Conservation (phyloP, 371 early-diverging fungal species). For the Haplosporangium sp. region DNA sequence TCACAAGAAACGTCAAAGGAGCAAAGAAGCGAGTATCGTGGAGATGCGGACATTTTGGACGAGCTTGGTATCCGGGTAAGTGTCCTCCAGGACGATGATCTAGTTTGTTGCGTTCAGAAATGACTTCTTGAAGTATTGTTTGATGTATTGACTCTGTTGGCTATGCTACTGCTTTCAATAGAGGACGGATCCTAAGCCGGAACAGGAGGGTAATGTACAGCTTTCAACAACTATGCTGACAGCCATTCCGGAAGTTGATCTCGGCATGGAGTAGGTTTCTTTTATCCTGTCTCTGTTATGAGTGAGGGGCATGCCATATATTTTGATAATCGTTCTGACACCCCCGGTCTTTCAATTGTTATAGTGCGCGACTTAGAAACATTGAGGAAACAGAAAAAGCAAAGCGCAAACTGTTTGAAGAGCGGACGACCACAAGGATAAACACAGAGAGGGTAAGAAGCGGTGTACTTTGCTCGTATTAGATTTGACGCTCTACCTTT, state of each 20-base stretch:
- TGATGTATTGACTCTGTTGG: not conserved
- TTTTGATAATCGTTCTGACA: not conserved
- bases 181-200: slow-evolving; percentile 60
- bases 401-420: slow-evolving; percentile 69
- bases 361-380: slow-evolving; percentile 77
- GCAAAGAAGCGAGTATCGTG: slow-evolving; percentile 72
- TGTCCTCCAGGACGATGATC: not conserved
- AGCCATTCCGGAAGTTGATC: slow-evolving; percentile 93
- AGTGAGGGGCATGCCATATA: not conserved
- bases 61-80: slow-evolving; percentile 57
- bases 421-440: slow-evolving; percentile 27
- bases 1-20: slow-evolving; percentile 47
- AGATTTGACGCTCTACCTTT: not conserved
- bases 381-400: slow-evolving; percentile 90
- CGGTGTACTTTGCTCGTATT: not conserved
- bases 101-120: no score
- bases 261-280: slow-evolving; percentile 82
- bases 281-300: not conserved
- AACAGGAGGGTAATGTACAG: slow-evolving; percentile 88
- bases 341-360: not conserved
- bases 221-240: slow-evolving; percentile 91
- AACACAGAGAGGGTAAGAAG: slow-evolving; percentile 24
- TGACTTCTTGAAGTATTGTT: no score
- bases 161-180: not conserved
- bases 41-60: slow-evolving; percentile 78